These are phyloP conservation scores for Apiospora hydei DNA, from an alignment of 2,329 filamentous ascomycete genomes.

Conservation along the genomic window DNA sequence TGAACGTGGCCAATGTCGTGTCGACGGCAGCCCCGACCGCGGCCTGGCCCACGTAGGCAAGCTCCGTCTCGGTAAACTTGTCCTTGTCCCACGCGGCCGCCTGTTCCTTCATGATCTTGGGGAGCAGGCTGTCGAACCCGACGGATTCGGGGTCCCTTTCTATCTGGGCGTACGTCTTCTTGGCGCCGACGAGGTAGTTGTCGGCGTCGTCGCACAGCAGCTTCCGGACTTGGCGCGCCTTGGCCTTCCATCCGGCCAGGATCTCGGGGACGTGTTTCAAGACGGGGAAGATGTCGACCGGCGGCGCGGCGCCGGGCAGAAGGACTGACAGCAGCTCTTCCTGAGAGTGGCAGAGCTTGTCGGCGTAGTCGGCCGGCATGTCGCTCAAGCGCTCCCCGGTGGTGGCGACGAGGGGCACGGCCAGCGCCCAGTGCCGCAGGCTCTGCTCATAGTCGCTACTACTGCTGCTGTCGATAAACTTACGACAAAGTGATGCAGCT, in stretches of 20 bases:
- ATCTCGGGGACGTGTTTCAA: conserved; percentile 29
- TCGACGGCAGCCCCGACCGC: conserved; percentile 23
- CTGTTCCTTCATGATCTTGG: conserved; percentile 25
- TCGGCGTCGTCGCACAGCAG: conserved; percentile 19
- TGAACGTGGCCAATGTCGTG: conserved; percentile 22
- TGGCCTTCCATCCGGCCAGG: conserved; percentile 27
- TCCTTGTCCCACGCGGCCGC: not conserved
- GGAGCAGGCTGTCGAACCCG: conserved; percentile 22
- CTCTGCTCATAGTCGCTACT: conserved; percentile 14
- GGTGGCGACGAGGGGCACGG: conserved; percentile 23
- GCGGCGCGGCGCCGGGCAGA: conserved; percentile 24
- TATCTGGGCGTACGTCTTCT: conserved; percentile 12
- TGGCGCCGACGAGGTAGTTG: conserved; percentile 13
- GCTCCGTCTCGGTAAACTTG: conserved; percentile 24
- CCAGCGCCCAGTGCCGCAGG: conserved; percentile 20
- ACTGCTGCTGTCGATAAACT: conserved; percentile 17
- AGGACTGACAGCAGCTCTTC: not conserved
- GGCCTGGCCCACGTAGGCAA: conserved; percentile 24
- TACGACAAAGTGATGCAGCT: conserved; percentile 23
- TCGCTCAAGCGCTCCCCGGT: conserved; percentile 9
- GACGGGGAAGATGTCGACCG: conserved; percentile 30
- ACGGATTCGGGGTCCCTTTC: conserved; percentile 18
- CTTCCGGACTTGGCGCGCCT: not conserved
- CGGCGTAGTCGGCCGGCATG: not conserved
- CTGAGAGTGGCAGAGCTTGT: not conserved